A percentile compares a stretch with the other conserved stretches of the same genome.
phyloP scores from a whole-genome alignment of 176 grass and related monocot species.

The Themeda triandra region DNA sequence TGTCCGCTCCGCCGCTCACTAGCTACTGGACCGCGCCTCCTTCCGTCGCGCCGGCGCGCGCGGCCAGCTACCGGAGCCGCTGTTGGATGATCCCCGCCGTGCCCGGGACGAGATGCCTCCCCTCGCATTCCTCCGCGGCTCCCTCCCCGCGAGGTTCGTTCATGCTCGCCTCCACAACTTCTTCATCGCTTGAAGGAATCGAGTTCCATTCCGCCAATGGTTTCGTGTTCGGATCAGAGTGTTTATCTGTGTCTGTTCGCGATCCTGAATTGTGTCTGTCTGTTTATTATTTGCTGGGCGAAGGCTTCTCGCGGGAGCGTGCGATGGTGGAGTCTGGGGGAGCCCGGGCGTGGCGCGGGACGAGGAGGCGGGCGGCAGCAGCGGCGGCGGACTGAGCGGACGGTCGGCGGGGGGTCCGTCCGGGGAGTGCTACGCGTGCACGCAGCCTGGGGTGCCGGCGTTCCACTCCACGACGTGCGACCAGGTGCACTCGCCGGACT shows the following conservation, averaged over 20 bases:
- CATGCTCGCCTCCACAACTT: not conserved
- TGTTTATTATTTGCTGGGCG: not conserved
- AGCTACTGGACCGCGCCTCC: not conserved
- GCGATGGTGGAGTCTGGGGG: conserved; percentile 6
- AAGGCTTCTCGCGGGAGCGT: conserved; percentile 28
- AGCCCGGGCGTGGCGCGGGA: not conserved
- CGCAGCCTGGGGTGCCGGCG: conserved; percentile 76
- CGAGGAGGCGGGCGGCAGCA: conserved; percentile 30
- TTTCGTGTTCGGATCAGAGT: not conserved
- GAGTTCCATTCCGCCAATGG: not conserved
- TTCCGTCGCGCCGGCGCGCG: not conserved
- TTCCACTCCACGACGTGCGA: conserved; percentile 98
- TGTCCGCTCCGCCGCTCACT: not conserved
- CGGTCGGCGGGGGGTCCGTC: conserved; percentile 5
- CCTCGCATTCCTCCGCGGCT: conserved; percentile 30
- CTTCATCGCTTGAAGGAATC: not conserved
- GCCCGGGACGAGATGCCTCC: conserved; percentile 34
- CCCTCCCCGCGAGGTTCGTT: conserved; percentile 19
- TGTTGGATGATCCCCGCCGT: conserved; percentile 24
- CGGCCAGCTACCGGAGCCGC: not conserved
- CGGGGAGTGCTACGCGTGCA: conserved; percentile 94
- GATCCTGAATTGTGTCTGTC: not conserved
- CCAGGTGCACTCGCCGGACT: conserved; percentile 72
- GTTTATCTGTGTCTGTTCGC: not conserved
- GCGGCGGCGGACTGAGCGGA: not conserved